phyloP scores from a whole-genome alignment of 176 grass and related monocot species.

The Zizania latifolia region DNA sequence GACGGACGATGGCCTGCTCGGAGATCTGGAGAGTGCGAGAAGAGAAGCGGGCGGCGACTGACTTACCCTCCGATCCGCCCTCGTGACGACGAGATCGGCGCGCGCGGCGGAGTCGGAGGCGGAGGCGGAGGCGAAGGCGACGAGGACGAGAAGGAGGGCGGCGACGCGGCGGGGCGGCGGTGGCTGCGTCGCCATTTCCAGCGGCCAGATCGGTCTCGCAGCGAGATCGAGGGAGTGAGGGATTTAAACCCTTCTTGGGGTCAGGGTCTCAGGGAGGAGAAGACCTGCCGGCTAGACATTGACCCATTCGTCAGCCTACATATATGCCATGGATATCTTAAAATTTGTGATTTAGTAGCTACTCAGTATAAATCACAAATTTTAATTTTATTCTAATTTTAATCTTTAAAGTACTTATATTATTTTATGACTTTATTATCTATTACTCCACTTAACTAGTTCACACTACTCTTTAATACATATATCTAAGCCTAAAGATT shows the following conservation, averaged over 20 bases:
- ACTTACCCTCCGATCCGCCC: slow-evolving; percentile 81
- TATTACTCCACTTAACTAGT: too few species aligned
- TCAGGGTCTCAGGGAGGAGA: neutral
- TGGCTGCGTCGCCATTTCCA: slow-evolving; percentile 37
- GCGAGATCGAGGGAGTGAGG: neutral
- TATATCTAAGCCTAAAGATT: too few species aligned
- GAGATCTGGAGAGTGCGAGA: slow-evolving; percentile 26
- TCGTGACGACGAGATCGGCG: slow-evolving; percentile 83
- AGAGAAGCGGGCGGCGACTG: neutral
- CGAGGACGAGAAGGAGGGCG: slow-evolving; percentile 14
- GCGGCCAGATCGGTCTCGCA: slow-evolving; percentile 34
- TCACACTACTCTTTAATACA: too few species aligned
- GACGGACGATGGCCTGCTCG: neutral
- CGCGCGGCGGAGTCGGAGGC: slow-evolving; percentile 29
- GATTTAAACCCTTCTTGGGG: slow-evolving; percentile 45
- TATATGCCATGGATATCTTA: too few species aligned
- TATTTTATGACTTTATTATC: too few species aligned
- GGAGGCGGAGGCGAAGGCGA: slow-evolving; percentile 12
- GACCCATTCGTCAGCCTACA: too few species aligned
- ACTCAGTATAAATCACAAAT: too few species aligned
- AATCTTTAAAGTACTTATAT: too few species aligned
- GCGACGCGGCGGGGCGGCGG: neutral
- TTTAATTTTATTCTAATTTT: too few species aligned
- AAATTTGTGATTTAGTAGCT: too few species aligned
- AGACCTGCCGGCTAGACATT: too few species aligned